Conservation (phyloP, 768 basidiomycete genomes). For the Naematelia encephala region DNA sequence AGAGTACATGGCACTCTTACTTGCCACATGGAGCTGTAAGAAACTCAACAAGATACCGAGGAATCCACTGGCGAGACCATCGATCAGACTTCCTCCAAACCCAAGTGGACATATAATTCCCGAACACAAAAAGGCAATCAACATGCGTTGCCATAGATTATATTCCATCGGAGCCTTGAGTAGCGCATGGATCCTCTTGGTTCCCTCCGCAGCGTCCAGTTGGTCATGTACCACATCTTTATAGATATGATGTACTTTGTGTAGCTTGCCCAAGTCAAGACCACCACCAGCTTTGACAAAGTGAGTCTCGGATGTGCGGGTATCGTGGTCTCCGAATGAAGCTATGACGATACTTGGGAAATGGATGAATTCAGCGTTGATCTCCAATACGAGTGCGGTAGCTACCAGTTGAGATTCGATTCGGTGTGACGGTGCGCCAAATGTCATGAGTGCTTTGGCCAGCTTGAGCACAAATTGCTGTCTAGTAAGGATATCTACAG, state of each 20-base stretch:
- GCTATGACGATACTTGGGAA: conserved; percentile 46
- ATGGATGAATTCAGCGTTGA: conserved; percentile 48
- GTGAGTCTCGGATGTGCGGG: conserved; percentile 45
- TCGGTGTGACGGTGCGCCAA: conserved; percentile 38
- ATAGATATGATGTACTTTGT: conserved; percentile 43
- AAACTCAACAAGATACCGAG: conserved; percentile 63
- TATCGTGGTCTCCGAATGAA: conserved; percentile 44
- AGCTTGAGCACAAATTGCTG: conserved; percentile 41
- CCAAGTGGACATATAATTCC: conserved; percentile 78
- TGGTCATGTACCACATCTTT: conserved; percentile 44
- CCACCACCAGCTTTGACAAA: conserved; percentile 40
- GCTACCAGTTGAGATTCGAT: conserved; percentile 46
- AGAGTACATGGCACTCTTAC: conserved; percentile 74
- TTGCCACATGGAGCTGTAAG: conserved; percentile 70
- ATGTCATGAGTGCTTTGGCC: conserved; percentile 39
- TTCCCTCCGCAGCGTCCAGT: conserved; percentile 42
- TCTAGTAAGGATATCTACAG: conserved; percentile 24
- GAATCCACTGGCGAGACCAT: conserved; percentile 36
- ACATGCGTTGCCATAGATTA: conserved; percentile 60
- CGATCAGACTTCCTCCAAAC: conserved; percentile 70
- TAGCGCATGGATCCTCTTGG: conserved; percentile 57
- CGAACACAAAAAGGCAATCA: conserved; percentile 68
- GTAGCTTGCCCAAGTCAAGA: conserved; percentile 45
- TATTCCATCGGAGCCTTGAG: conserved; percentile 66
- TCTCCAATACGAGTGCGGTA: conserved; percentile 41